Evolutionary conservation across 192 early-diverging fungal genomes (phyloP), one percentile per base, ranked within the genome.

Genomic region (Coemansia sp.): DNA sequence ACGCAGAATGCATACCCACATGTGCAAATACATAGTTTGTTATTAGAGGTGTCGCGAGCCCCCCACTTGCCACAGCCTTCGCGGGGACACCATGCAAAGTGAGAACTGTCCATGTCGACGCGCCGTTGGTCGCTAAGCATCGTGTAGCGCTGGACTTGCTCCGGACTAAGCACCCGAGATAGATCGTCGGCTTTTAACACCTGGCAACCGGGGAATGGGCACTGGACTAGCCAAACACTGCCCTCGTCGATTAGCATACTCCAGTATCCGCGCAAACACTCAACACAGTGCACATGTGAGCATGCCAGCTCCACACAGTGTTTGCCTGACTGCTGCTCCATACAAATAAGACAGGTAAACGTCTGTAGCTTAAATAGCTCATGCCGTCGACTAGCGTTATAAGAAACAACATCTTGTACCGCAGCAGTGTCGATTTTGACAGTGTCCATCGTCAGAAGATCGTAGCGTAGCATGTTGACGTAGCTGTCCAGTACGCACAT

Each of bases 1-100:
- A 61, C 33, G 60, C 74, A 76, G 47, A 76, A 76, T 12, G 64
- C 68, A 27, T 65, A 76, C 18, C 66, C 68, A 65, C 74, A 76
- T 1, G 34, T 2, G 39, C 72, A 73, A 3, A 67, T 24, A 31
- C 65, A 68, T 12, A 73, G 72, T 5, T 49, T 29, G 15, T 67
- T 61, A 0, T 63, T 5, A 1, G 11, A 3, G 12, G 22, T 16
- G 49, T 73, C 72, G 39, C 65, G 36, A 13, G 43, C 12, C 13
- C 58, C 72, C 47, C 64, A 61, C 7, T 13, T 52, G 5, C 72
- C 72, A 39, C 72, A 73, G 0, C 72, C 72, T 5, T 46, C 24
- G 3, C 72, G 65, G 5, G 72, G 72, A 44, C 72, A 73, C 72
- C 72, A 73, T 11, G 72, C 65, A 38, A 36, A 64, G 13, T 31